These are phyloP conservation scores for Cornus controversa DNA, from an alignment of 148 eudicot genomes.

Conservation along the genomic window DNA sequence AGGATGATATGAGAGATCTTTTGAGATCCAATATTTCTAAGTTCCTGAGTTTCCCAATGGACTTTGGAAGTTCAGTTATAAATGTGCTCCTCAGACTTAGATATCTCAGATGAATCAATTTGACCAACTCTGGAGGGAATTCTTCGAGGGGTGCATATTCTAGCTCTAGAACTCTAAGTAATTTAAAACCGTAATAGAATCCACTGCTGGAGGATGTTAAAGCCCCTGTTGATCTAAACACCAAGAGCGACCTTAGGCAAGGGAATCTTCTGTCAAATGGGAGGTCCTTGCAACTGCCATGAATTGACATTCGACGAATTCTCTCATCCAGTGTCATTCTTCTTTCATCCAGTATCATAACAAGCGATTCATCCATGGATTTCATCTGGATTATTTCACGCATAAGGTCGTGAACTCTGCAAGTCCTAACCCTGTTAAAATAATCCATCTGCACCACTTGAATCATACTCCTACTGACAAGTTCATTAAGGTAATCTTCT, in stretches of 20 bases:
- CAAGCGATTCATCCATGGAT: conserved; percentile 2
- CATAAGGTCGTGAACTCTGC: conserved; percentile 5
- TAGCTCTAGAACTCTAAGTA: conserved; percentile 5
- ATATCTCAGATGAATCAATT: conserved; percentile 10
- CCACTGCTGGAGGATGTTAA: background rate
- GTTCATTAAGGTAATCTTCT: conserved; percentile 14
- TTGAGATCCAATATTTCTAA: conserved; percentile 22
- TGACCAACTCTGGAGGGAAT: background rate
- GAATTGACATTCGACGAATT: conserved; percentile 9
- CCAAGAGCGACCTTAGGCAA: background rate
- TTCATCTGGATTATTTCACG: conserved; percentile 4
- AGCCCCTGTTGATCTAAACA: background rate
- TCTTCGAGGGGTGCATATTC: background rate
- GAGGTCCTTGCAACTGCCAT: background rate
- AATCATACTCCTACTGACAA: conserved; percentile 18
- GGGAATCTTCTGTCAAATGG: background rate
- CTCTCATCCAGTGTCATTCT: background rate
- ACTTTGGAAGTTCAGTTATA: conserved; percentile 2
- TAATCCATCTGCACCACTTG: background rate
- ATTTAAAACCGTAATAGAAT: background rate
- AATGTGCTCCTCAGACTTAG: conserved; percentile 7
- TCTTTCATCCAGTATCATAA: background rate
- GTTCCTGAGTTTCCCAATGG: conserved; percentile 16
- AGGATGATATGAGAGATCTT: background rate
- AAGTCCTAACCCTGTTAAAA: background rate